Base-by-base conservation (phyloP, 108 stramenopile genomes). In the Skeletonema potamos region DNA sequence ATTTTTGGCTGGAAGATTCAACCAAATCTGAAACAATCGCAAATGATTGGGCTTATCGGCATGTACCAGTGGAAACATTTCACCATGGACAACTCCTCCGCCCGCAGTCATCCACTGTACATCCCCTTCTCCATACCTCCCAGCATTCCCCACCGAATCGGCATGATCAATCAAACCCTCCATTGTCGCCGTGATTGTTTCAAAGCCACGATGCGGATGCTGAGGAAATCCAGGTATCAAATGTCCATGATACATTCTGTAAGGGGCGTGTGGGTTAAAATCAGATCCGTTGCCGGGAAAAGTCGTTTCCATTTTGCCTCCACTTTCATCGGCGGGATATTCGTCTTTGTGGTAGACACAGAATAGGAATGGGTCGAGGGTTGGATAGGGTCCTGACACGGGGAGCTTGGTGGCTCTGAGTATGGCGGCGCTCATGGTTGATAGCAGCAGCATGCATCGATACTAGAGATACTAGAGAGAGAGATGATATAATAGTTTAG, bases 61-160 rank as follows among this genome's bases (percentile, higher is more conserved):
- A 13, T 74, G 44, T 18, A 86, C 62, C 34, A 90, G 68, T 6
- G 86, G 87, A 58, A 89, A 89, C 84, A 87, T 88, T 79, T 90
- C 90, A 1, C 81, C 85, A 58, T 97, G 96, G 6, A 92, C 86
- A 22, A 95, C 73, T 13, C 96, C 96, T 0, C 54, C 44, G 15
- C 92, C 96, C 8, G 96, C 93, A 3, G 94, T 95, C 93, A 97
- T 92, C 93, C 92, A 95, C 77, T 97, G 96, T 5, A 97, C 67
- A 74, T 95, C 93, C 10, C 87, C 88, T 27, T 72, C 41, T 8
- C 91, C 91, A 74, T 88, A 89, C 6, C 86, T 67, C 18, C 84
- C 88, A 1, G 62, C 80, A 76, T 92, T 92, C 3, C 93, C 93
- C 22, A 82, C 33, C 27, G 73, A 81, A 75, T 96, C 93, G 27